phyloP scores from a whole-genome alignment of 768 basidiomycete genomes.

The Lactarius psammicola region DNA sequence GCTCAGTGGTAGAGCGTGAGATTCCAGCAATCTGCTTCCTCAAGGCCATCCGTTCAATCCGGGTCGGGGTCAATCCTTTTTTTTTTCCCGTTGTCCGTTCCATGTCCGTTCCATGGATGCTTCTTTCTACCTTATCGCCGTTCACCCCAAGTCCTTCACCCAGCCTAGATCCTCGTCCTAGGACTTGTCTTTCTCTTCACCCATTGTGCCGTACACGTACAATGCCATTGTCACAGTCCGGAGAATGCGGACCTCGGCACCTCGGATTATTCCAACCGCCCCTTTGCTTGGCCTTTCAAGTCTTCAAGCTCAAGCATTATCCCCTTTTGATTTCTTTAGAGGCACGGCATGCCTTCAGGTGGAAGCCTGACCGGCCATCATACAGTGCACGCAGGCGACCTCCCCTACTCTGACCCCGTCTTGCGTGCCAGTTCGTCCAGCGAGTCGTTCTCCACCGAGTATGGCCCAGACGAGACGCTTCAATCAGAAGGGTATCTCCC shows the following conservation, averaged over 20 bases:
- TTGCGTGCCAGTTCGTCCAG: constrained; percentile 5
- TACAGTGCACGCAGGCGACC: constrained; percentile 4
- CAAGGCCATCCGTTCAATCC: constrained; percentile 32
- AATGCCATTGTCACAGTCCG: background rate
- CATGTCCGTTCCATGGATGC: background rate
- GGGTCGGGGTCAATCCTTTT: constrained; percentile 27
- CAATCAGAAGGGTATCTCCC: constrained; percentile 1
- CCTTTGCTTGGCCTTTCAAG: background rate
- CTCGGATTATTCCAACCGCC: background rate
- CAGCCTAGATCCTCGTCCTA: background rate
- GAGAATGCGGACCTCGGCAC: background rate
- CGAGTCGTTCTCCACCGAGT: constrained; percentile 3
- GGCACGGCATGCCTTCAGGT: background rate
- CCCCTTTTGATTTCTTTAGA: background rate
- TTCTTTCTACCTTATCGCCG: background rate
- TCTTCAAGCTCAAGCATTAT: background rate
- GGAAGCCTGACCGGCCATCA: background rate
- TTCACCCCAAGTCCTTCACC: background rate
- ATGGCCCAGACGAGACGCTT: background rate
- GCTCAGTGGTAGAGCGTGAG: constrained; percentile 32
- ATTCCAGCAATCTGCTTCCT: constrained; percentile 28
- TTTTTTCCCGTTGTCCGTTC: background rate
- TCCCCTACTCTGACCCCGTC: constrained; percentile 6
- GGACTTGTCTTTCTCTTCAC: background rate
- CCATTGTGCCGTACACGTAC: background rate